phyloP scores from a whole-genome alignment of 441 rosid species.

The Omphalea diandra region DNA sequence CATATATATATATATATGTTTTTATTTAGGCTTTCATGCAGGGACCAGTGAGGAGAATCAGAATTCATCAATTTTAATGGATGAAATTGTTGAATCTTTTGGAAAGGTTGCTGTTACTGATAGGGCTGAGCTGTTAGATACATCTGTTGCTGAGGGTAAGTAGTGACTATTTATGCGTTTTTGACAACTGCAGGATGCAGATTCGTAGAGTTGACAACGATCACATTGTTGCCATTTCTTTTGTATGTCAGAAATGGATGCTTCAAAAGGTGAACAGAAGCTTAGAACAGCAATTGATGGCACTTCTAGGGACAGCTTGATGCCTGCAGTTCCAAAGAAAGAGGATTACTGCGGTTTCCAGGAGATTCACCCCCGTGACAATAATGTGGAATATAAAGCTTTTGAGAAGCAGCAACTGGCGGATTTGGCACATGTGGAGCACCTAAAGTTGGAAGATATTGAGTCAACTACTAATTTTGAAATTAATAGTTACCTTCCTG shows the following conservation, averaged over 20 bases:
- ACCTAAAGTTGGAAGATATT: conserved; percentile 5
- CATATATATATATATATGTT: no score
- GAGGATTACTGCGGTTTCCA: conserved; percentile 4
- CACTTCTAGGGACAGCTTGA: not conserved
- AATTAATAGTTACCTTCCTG: conserved; percentile 26
- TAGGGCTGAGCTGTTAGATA: conserved; percentile 10
- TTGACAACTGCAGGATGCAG: not conserved
- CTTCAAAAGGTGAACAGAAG: not conserved
- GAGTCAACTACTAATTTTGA: conserved; percentile 21
- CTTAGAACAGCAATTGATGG: not conserved
- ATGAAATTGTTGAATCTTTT: conserved; percentile 9
- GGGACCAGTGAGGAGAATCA: conserved; percentile 1
- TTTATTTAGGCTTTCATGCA: conserved; percentile 11
- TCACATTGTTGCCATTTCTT: not conserved
- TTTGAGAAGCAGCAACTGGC: conserved; percentile 12
- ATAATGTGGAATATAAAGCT: conserved; percentile 15
- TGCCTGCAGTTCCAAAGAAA: not conserved
- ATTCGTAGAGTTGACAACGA: not conserved
- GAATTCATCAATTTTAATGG: not conserved
- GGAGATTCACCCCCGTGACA: not conserved
- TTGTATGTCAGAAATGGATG: conserved; percentile 20
- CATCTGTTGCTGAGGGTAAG: conserved; percentile 13
- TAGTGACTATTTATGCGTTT: not conserved
- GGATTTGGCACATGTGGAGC: conserved; percentile 15
- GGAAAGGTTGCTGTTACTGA: conserved; percentile 8